phyloP scores from a whole-genome alignment of 441 rosid genomes.

The Populus tomentosa region DNA sequence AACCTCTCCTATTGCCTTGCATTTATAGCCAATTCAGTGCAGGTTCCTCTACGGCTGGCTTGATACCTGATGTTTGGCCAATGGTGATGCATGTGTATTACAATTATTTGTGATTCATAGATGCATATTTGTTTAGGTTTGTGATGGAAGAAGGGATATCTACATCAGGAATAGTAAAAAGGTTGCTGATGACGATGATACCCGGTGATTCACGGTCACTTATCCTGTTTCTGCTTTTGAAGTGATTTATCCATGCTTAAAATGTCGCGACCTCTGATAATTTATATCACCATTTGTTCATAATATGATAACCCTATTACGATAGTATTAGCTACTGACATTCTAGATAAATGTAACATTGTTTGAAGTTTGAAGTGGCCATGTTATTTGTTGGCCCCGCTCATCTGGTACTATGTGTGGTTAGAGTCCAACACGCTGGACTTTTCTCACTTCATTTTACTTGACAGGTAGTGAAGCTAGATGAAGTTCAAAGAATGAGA shows the following conservation, averaged over 20 bases:
- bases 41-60: constrained; percentile 46
- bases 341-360: background rate
- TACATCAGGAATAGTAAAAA: constrained; percentile 83
- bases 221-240: background rate
- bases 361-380: too few species aligned
- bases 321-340: background rate
- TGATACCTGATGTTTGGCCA: background rate
- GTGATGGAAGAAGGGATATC: constrained; percentile 73
- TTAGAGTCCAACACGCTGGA: too few species aligned
- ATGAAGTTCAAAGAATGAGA: constrained; percentile 77
- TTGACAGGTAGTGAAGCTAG: constrained; percentile 67
- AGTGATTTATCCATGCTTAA: background rate
- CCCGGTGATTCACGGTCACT: constrained; percentile 66
- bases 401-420: too few species aligned
- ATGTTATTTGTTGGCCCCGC: too few species aligned
- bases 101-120: constrained; percentile 2
- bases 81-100: background rate
- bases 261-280: background rate
- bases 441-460: constrained; percentile 8
- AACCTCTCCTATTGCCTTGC: constrained; percentile 93
- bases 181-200: constrained; percentile 75
- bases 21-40: constrained; percentile 90
- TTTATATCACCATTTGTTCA: background rate
- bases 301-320: background rate
- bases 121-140: constrained; percentile 42